Base-by-base conservation (phyloP, 208 protist genomes). In the Acanthamoeba healyi region DNA sequence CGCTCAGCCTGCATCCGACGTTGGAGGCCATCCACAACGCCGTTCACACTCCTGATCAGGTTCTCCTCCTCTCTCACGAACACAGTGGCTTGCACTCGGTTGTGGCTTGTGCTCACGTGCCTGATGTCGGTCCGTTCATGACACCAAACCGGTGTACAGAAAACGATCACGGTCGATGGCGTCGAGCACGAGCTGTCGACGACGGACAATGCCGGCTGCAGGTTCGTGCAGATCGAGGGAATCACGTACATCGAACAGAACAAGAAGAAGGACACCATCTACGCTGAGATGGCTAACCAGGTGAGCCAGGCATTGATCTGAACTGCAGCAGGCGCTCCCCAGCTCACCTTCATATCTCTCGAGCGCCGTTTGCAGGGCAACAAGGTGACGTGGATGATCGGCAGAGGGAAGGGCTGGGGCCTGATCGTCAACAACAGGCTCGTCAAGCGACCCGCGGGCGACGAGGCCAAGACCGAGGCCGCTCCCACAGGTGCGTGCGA, bases 231-330 rank as follows among this genome's bases (percentile, higher is more conserved):
- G n/a, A 63, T 93, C 17, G 88, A 72, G 7, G 67, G 34, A 3
- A n/a, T 93, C 6, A 93, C 88, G 4, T 93, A 93, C 88, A 93
- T 93, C n/a, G 88, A 93, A 32, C 88, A 93, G 44, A 93, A 93
- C 88, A 93, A 93, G 65, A 93, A 93, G 40, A 93, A 93, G 36
- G 88, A 93, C n/a, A 81, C 88, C 61, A 58, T 93, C 29, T 93
- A 93, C 32, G 88, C 88, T 2, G 14, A 93, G 46, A 72, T 93
- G 88, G 88, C 88, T 15, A 93, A 93, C 63, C 40, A 72, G 81
- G 81, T 89, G 51, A 56, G 10, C 51, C 1, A 56, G 15, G 51
- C 51, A n/a, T n/a, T n/a, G n/a, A n/a, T n/a, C n/a, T n/a, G n/a
- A n/a, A n/a, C n/a, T n/a, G n/a, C n/a, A n/a, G n/a, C n/a, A n/a